Base-by-base conservation (phyloP, 2,329 filamentous ascomycete genomes). In the Phaeoacremonium minimum region DNA sequence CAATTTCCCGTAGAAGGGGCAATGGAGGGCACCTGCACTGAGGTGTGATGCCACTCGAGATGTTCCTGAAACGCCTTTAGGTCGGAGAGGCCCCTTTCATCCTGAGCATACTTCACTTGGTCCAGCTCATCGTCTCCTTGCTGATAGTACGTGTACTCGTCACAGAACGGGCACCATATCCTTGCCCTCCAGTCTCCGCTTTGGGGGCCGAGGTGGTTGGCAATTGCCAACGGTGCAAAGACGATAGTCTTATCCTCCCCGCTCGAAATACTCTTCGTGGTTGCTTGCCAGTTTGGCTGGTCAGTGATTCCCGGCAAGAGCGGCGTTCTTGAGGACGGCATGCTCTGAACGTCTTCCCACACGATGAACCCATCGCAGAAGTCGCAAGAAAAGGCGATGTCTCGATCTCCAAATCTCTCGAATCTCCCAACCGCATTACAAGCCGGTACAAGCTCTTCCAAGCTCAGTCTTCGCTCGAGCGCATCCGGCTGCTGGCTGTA, bases 361-460 rank as follows among this genome's bases (percentile, higher is more conserved):
- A 80, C 57, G 16, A 80, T 57, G 48, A 75, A 73, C 3, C 76
- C 76, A 49, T 79, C 75, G 57, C 76, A 80, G 49, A 71, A 80
- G 56, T 80, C 74, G 58, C 76, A 80, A 7, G 77, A 62, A 47
- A 79, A 80, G 7, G 69, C 74, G 32, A 77, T 64, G 41, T 78
- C 74, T 28, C 56, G 51, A 19, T 76, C 69, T 29, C 67, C 71
- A 35, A 78, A 69, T 12, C 73, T 66, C 55, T 77, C 69, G 42
- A 79, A 79, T 18, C 63, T 60, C n/a, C 76, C 76, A 3, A 74
- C 62, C 4, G 54, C 51, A 46, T 73, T 73, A 55, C 75, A 79
- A 16, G 63, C 57, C 18, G 60, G 56, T 28, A 60, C 58, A 5
- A 77, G 58, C 51, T 74, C 73, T 40, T 75, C 70, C 13, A 70